A percentile compares a stretch with the other conserved stretches of the same genome.
Conservation (phyloP, 257 asterid genomes). For the Lantana camara region DNA sequence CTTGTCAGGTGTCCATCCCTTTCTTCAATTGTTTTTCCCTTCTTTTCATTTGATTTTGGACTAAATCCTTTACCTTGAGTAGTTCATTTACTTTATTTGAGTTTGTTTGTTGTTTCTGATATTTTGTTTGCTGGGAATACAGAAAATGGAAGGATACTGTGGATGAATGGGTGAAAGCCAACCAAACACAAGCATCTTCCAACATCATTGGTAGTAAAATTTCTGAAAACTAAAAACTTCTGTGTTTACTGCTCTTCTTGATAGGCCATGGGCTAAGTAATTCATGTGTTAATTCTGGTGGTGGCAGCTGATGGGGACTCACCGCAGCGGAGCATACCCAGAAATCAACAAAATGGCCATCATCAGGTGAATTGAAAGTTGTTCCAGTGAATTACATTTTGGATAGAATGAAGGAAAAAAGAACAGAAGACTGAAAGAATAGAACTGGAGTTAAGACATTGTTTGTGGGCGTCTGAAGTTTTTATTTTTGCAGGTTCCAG, state of each 20-base stretch:
- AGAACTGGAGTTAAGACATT: neutral
- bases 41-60: neutral
- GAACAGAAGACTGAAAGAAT: neutral
- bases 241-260: slow-evolving; percentile 2
- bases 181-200: slow-evolving; percentile 48
- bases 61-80: slow-evolving; percentile 8
- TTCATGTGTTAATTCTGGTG: slow-evolving; percentile 25
- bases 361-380: slow-evolving; percentile 49
- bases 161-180: slow-evolving; percentile 71
- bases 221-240: neutral
- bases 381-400: slow-evolving; percentile 7
- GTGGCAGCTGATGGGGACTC: slow-evolving; percentile 74
- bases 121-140: slow-evolving; percentile 19
- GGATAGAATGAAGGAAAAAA: neutral
- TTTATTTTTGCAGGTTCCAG: slow-evolving; percentile 59
- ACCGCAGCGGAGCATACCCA: slow-evolving; percentile 54
- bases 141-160: slow-evolving; percentile 79
- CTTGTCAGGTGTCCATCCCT: slow-evolving; percentile 57
- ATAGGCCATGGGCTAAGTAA: no score
- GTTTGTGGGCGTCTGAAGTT: slow-evolving; percentile 25
- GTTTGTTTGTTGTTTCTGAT: neutral
- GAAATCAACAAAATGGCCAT: slow-evolving; percentile 55
- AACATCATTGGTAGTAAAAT: slow-evolving; percentile 47
- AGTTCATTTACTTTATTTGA: neutral
- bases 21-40: neutral